Percentiles rank a stretch among this genome's conserved stretches.
Evolutionary conservation across 257 asterid species (phyloP).

Genomic region (Apocynum venetum): DNA sequence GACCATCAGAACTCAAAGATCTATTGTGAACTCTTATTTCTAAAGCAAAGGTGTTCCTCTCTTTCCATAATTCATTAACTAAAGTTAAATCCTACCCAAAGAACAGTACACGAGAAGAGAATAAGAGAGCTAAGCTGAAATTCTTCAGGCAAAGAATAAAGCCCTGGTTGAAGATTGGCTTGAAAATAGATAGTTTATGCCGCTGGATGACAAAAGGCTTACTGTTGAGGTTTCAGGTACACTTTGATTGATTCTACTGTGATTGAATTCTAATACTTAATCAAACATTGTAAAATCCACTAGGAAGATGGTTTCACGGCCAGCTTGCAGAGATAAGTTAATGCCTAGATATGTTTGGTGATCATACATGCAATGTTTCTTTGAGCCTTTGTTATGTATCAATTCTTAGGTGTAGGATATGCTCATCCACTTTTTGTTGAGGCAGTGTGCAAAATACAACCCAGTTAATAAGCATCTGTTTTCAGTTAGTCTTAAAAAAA

Average conservation of each 20-base stretch:
- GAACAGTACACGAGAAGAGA: neutral
- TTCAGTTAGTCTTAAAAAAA: too few relatives aligned
- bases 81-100: neutral
- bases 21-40: neutral
- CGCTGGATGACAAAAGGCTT: neutral
- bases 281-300: neutral
- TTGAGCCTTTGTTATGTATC: neutral
- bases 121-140: neutral
- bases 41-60: neutral
- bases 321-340: neutral
- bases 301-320: neutral
- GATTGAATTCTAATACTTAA: neutral
- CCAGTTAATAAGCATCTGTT: neutral
- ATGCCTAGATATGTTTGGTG: neutral
- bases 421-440: neutral
- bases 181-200: neutral
- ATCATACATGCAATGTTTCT: neutral
- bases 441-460: neutral
- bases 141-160: neutral
- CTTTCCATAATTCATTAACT: neutral
- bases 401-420: neutral
- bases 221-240: neutral
- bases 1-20: neutral
- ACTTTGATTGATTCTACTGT: neutral
- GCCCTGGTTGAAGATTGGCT: too few relatives aligned